Evolutionary conservation across 2,329 filamentous ascomycete species (phyloP).

Genomic region (Cladobotryum mycophilum): DNA sequence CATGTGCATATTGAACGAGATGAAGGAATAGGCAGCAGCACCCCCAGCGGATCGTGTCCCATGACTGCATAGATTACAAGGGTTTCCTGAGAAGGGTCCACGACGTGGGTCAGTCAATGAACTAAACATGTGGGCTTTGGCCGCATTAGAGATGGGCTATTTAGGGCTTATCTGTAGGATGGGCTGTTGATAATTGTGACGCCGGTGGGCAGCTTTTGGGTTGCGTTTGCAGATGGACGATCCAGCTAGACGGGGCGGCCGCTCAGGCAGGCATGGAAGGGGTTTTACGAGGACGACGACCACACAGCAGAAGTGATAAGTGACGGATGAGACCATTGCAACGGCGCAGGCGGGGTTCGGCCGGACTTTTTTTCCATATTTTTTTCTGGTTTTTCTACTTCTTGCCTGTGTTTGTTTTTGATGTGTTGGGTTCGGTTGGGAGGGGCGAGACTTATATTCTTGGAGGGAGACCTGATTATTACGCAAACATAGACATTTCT

Average conservation of each 20-base stretch:
- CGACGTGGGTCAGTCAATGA: background rate
- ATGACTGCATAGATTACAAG: background rate
- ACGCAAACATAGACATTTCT: too few relatives aligned
- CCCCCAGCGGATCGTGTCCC: background rate
- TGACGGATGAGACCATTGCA: constrained; percentile 8
- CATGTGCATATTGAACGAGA: too few relatives aligned
- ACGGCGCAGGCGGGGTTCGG: constrained; percentile 10
- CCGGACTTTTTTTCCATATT: background rate
- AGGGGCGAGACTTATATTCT: too few relatives aligned
- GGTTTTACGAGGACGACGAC: background rate
- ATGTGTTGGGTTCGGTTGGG: too few relatives aligned
- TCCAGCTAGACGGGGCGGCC: constrained; percentile 2
- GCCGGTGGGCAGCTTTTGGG: background rate
- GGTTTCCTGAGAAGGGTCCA: background rate
- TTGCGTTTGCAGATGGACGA: background rate
- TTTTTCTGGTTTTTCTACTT: background rate
- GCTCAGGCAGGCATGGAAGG: constrained; percentile 5
- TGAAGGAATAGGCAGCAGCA: too few relatives aligned
- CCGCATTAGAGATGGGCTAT: background rate
- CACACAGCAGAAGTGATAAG: constrained; percentile 1
- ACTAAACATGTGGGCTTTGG: background rate
- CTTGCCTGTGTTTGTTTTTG: too few relatives aligned
- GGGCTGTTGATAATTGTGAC: background rate
- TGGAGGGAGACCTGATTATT: too few relatives aligned
- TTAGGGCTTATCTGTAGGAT: background rate